Evolutionary conservation across 345 rosid species (phyloP).

Genomic region (Punica granatum): DNA sequence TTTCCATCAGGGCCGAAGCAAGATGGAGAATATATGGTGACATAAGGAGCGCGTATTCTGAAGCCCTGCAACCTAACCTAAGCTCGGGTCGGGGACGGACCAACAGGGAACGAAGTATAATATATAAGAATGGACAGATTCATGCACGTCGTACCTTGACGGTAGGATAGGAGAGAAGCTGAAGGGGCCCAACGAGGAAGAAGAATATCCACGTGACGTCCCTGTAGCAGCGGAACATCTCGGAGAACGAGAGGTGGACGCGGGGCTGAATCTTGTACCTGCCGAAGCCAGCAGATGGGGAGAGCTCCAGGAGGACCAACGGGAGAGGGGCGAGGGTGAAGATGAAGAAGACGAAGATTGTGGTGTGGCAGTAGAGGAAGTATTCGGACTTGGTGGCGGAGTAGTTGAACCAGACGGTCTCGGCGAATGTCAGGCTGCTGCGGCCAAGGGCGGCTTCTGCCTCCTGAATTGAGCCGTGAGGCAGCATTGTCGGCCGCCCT

Average conservation of each 20-base stretch:
- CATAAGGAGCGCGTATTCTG: too few species aligned
- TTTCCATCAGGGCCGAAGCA: too few species aligned
- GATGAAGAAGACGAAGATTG: constrained; percentile 55
- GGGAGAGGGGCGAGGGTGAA: too few species aligned
- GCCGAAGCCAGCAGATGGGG: constrained; percentile 44
- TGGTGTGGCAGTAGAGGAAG: too few species aligned
- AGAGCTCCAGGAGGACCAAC: constrained; percentile 35
- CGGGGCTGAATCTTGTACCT: too few species aligned
- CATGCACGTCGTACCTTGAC: constrained; percentile 52
- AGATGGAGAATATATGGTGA: too few species aligned
- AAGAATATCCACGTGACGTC: constrained; percentile 77
- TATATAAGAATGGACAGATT: not conserved
- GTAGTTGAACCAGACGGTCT: too few species aligned
- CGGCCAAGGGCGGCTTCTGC: constrained; percentile 67
- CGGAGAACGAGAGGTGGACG: constrained; percentile 38
- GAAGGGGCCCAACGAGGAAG: constrained; percentile 72
- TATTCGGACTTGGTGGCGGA: too few species aligned
- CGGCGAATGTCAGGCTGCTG: constrained; percentile 58
- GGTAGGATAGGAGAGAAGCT: constrained; percentile 73
- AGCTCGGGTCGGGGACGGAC: not conserved
- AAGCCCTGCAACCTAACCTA: too few species aligned
- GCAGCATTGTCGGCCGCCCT: constrained; percentile 43
- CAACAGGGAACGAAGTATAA: too few species aligned
- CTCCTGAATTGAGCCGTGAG: constrained; percentile 49
- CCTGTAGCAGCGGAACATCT: constrained; percentile 61